Base-by-base conservation (phyloP, 495 filamentous ascomycete genomes). In the Trichoderma virens region DNA sequence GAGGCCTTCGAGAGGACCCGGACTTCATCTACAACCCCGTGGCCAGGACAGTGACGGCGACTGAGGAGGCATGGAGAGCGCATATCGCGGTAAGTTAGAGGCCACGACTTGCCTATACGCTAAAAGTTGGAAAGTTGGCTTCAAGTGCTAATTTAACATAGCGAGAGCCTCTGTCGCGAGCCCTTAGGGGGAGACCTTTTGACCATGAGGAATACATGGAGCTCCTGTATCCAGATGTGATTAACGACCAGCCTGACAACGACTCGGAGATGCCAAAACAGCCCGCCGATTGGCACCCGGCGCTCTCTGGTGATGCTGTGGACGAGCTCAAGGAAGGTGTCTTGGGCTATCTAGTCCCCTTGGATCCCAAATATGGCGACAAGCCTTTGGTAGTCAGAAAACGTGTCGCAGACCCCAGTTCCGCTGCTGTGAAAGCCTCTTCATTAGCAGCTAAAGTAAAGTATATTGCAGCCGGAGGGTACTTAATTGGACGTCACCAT, bases 341-440 rank as follows among this genome's bases (percentile, higher is more conserved):
- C 2, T 98, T 93, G 95, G 94, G 94, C 14, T 98, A 98, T 67
- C 78, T 98, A 5, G 83, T 96, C 64, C 91, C 93, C 18, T 73
- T 97, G 25, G 86, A 92, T 71, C 80, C 83, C 32, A 81, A 82
- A 41, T 83, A 87, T 60, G 86, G 83, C 18, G 83, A 87, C n/a
- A 78, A 74, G 14, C 79, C 85, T 28, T 78, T 95, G 43, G 90
- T 96, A 8, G 71, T 97, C 70, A 87, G 80, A 73, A 88, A 82
- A 67, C 80, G 91, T 28, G 78, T 79, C 51, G 76, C 81, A 5
- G 96, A 92, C 72, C 83, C 85, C 8, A 71, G 77, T 1, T 76
- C 83, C 20, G 74, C 78, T n/a, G 75, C 74, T 0, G 69, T 75
- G 89, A 68, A 67, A 79, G 60, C n/a, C n/a, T n/a, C n/a, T n/a